Percentiles rank a stretch among this genome's conserved stretches.
Conservation (phyloP, 2,329 filamentous ascomycete species). For the Cadophora gregata region DNA sequence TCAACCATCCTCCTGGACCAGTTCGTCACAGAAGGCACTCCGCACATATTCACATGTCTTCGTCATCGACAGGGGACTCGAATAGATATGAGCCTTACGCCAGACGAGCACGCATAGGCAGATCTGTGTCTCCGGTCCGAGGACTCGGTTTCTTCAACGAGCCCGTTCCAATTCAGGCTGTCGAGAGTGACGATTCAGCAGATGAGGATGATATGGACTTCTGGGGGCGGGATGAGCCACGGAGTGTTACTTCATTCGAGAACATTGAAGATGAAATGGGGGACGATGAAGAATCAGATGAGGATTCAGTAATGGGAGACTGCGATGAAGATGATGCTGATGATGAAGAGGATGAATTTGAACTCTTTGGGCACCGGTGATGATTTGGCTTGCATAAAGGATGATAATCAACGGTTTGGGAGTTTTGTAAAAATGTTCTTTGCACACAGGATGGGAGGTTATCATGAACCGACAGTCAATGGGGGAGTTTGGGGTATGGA, state of each 20-base stretch:
- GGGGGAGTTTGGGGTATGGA: conserved; percentile 3
- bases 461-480: not conserved
- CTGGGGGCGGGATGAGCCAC: conserved; percentile 53
- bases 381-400: conserved; percentile 16
- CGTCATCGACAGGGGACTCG: conserved; percentile 18
- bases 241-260: conserved; percentile 38
- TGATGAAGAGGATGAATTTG: conserved; percentile 54
- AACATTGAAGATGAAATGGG: conserved; percentile 39
- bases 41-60: conserved; percentile 35
- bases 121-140: conserved; percentile 45
- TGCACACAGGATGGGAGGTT: conserved; percentile 7
- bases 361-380: conserved; percentile 58
- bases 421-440: conserved; percentile 2
- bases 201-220: conserved; percentile 57
- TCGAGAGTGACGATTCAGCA: conserved; percentile 54
- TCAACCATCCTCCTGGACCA: conserved; percentile 22
- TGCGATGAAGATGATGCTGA: conserved; percentile 51
- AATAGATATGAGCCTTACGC: conserved; percentile 38
- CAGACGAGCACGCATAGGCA: conserved; percentile 38
- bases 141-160: conserved; percentile 40
- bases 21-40: conserved; percentile 42
- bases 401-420: not conserved
- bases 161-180: conserved; percentile 44
- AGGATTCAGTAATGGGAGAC: conserved; percentile 45
- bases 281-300: conserved; percentile 47